phyloP scores from a whole-genome alignment of 2,329 filamentous ascomycete species.

The Phoma sp. region DNA sequence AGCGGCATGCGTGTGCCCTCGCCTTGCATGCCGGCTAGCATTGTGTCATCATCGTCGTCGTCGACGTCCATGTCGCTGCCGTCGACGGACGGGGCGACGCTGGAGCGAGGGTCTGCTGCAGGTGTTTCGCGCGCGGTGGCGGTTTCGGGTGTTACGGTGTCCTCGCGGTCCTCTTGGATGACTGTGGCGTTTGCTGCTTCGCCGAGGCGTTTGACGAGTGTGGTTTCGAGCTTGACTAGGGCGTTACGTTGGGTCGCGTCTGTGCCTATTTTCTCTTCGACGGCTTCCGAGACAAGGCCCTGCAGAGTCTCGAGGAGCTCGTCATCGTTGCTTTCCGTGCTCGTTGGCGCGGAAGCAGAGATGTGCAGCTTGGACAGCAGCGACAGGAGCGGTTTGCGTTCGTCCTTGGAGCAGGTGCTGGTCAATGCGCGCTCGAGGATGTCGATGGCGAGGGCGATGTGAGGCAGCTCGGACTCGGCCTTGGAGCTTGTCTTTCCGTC shows the following conservation, averaged over 20 bases:
- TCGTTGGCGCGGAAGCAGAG: constrained; percentile 59
- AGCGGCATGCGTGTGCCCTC: constrained; percentile 46
- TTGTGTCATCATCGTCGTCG: constrained; percentile 43
- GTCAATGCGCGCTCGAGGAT: constrained; percentile 76
- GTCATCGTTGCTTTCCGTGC: constrained; percentile 27
- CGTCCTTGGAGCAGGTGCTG: constrained; percentile 72
- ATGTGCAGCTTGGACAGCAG: constrained; percentile 85
- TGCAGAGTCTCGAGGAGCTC: constrained; percentile 46
- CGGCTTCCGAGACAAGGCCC: constrained; percentile 55
- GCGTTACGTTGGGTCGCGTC: constrained; percentile 61
- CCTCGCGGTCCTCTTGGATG: constrained; percentile 11
- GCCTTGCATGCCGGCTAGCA: constrained; percentile 42
- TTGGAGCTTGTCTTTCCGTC: constrained; percentile 61
- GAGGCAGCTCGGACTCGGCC: constrained; percentile 74
- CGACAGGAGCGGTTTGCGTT: constrained; percentile 71
- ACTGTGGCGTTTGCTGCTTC: constrained; percentile 28
- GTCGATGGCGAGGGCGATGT: constrained; percentile 77
- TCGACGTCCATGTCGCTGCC: constrained; percentile 27
- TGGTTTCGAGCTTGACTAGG: constrained; percentile 60
- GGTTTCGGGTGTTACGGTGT: constrained; percentile 27
- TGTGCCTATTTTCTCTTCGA: constrained; percentile 57
- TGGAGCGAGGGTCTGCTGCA: constrained; percentile 4
- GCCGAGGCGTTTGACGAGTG: constrained; percentile 60
- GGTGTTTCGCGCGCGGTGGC: constrained; percentile 6
- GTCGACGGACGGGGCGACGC: constrained; percentile 14